Percentiles rank a stretch among this genome's conserved stretches.
Conservation (phyloP, 371 early-diverging fungal genomes). For the Haplosporangium sp. region DNA sequence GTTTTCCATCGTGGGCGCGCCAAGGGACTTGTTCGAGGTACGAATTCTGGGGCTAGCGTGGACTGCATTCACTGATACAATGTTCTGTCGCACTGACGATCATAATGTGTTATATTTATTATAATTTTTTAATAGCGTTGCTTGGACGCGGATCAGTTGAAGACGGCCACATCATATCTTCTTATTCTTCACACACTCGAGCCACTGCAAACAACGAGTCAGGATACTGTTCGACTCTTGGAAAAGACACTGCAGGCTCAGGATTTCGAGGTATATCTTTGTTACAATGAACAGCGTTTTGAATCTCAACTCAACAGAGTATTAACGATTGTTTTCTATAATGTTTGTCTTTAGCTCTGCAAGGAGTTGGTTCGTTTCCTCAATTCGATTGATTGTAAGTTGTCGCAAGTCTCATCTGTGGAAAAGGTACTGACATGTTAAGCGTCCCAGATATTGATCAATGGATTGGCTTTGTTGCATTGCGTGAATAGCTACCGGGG, state of each 20-base stretch:
- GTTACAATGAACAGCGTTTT: background rate
- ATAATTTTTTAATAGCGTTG: conserved; percentile 67
- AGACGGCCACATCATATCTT: conserved; percentile 87
- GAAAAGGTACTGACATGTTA: background rate
- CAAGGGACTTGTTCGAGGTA: conserved; percentile 84
- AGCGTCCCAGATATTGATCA: background rate
- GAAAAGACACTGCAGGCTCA: conserved; percentile 79
- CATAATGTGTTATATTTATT: background rate
- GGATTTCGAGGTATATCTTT: conserved; percentile 75
- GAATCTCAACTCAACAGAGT: background rate
- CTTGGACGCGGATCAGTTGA: conserved; percentile 71
- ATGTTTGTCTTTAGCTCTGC: conserved; percentile 58
- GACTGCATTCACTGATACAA: background rate
- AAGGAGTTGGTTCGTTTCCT: conserved; percentile 87
- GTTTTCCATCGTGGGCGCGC: conserved; percentile 83
- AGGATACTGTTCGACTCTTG: conserved; percentile 78
- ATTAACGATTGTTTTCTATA: background rate
- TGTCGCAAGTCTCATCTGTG: background rate
- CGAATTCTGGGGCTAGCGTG: background rate
- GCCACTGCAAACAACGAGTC: conserved; percentile 58
- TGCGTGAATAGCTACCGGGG: conserved; percentile 32
- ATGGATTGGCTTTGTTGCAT: background rate
- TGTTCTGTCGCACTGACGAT: background rate
- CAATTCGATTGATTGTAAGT: conserved; percentile 80
- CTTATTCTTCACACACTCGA: conserved; percentile 89